Base-by-base conservation (phyloP, 202 grass and related monocot genomes). In the Alloteropsis angusta region DNA sequence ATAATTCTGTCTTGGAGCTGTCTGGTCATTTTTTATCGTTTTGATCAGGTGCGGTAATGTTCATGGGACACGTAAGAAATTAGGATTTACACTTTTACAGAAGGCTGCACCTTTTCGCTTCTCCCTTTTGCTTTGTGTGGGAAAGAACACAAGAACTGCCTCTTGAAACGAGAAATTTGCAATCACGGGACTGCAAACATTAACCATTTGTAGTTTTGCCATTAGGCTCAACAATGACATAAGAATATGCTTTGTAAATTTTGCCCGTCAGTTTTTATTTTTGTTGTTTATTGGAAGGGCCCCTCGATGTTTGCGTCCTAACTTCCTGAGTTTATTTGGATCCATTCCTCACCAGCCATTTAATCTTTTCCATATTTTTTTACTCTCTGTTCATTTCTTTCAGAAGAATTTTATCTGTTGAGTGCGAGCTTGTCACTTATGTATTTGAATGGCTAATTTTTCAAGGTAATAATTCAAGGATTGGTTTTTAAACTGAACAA, bases 11-110 rank as follows among this genome's bases (percentile, higher is more conserved):
- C 80, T 75, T 57, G 69, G 16, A 80, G 25, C 37, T 46, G 53
- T 62, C 26, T 61, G 62, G 76, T 88, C 81, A 64, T 88, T 84
- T 76, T 84, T 76, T 80, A 82, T 72, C 30, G 68, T 69, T 84
- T 32, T 22, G 15, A 64, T 80, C 53, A 39, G 80, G 70, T 63
- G 65, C 18, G 69, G 23, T 44, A 39, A n/a, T 64, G 13, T 69
- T 69, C 17, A 35, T 9, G 5, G 30, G 44, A 62, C 52, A 17
- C 35, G 16, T 25, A 17, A 42, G 4, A 53, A 21, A 47, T 35
- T 57, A 48, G 19, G 46, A 65, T 83, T 57, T 63, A n/a, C n/a
- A n/a, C n/a, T n/a, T n/a, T n/a, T n/a, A 58, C 57, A 22, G 8
- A 49, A 18, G 19, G 6, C 16, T 38, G 21, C 15, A 6, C 56